phyloP scores from a whole-genome alignment of 1,284 basidiomycete genomes.

The Trichosporon sp. region DNA sequence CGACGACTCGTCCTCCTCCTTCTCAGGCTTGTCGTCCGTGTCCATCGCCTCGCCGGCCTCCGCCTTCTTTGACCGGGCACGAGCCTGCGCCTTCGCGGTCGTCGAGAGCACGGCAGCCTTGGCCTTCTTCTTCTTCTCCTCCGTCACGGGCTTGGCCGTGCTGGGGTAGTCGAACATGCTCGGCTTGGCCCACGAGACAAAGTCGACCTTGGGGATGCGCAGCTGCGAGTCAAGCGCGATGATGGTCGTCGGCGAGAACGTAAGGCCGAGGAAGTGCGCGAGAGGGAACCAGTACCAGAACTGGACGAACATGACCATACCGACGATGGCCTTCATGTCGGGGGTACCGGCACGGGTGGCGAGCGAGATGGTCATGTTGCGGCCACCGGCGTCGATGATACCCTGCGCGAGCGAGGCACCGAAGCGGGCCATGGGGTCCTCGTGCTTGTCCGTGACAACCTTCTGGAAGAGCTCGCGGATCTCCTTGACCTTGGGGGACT shows the following conservation, averaged over 20 bases:
- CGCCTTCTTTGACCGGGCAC: conserved; percentile 75
- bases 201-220: conserved; percentile 87
- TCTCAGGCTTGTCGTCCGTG: conserved; percentile 61
- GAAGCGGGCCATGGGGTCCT: conserved; percentile 95
- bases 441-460: conserved; percentile 90
- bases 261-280: conserved; percentile 86
- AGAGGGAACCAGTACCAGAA: conserved; percentile 99
- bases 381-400: conserved; percentile 91
- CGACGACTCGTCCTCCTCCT: conserved; percentile 59
- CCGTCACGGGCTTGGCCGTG: conserved; percentile 80
- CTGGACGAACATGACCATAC: conserved; percentile 93
- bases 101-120: conserved; percentile 91
- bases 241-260: conserved; percentile 90
- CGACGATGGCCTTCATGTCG: conserved; percentile 90
- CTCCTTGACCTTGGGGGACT: conserved; percentile 74
- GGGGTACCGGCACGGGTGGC: conserved; percentile 83
- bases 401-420: conserved; percentile 93
- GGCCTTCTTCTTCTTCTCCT: conserved; percentile 84
- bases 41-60: conserved; percentile 77
- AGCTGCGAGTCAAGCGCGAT: conserved; percentile 84
- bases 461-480: conserved; percentile 82
- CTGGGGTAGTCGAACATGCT: conserved; percentile 88
- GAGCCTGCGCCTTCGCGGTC: conserved; percentile 87
- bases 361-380: conserved; percentile 89
- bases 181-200: conserved; percentile 81